Conservation (phyloP, 345 rosid genomes). For the Diplotaxis tenuifolia region DNA sequence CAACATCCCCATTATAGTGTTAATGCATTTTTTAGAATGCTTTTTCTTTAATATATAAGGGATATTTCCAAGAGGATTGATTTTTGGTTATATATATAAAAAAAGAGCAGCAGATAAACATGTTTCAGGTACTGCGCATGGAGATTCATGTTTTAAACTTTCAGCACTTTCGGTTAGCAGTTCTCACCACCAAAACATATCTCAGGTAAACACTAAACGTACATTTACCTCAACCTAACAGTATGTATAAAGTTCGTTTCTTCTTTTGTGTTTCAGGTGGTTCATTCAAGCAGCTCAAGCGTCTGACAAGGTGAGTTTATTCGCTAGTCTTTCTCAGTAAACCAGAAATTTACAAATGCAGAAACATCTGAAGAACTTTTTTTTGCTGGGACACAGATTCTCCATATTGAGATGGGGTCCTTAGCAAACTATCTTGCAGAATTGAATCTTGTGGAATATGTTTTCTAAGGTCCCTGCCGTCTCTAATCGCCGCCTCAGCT, state of each 20-base stretch:
- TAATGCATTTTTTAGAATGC: too few species aligned
- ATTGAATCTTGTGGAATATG: slow-evolving; percentile 62
- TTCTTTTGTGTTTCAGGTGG: slow-evolving; percentile 43
- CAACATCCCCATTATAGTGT: too few species aligned
- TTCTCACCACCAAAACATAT: slow-evolving; percentile 27
- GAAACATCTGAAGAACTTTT: too few species aligned
- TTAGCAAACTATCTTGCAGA: slow-evolving; percentile 79
- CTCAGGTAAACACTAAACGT: slow-evolving; percentile 14
- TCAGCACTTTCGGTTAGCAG: slow-evolving; percentile 11
- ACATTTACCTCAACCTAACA: neutral
- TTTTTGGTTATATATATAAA: too few species aligned
- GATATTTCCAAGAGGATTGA: too few species aligned
- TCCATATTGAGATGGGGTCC: slow-evolving; percentile 66
- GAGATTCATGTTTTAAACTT: slow-evolving; percentile 22
- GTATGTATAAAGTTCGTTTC: neutral
- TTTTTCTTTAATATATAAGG: too few species aligned
- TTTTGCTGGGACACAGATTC: too few species aligned
- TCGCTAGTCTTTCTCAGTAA: neutral
- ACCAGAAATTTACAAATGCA: too few species aligned
- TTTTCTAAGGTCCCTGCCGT: slow-evolving; percentile 66
- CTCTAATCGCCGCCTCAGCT: slow-evolving; percentile 75
- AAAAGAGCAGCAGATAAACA: too few species aligned
- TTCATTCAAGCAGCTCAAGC: slow-evolving; percentile 75
- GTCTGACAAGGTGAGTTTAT: slow-evolving; percentile 43
- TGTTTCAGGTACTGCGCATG: neutral